Conservation (phyloP, 176 grass and related monocot species). For the Bothriochloa decipiens region DNA sequence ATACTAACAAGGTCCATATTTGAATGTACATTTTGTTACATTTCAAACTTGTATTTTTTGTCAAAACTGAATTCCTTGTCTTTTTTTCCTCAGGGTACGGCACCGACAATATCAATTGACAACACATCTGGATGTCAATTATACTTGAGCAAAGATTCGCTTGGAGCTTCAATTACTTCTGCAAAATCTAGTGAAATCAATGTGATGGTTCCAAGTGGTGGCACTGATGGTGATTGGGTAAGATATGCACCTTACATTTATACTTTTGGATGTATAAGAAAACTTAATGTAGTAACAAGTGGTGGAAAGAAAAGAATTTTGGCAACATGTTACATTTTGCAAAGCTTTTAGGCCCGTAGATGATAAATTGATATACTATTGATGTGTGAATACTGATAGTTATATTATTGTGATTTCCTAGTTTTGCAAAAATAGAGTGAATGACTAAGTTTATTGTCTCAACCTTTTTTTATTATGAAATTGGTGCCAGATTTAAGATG, state of each 20-base stretch:
- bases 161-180: conserved; percentile 82
- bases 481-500: too few relatives aligned
- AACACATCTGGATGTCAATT: conserved; percentile 97
- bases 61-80: background rate
- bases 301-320: background rate
- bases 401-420: background rate
- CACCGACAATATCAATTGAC: conserved; percentile 92
- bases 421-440: background rate
- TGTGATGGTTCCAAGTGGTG: conserved; percentile 70
- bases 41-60: background rate
- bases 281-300: background rate
- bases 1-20: background rate
- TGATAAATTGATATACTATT: too few relatives aligned
- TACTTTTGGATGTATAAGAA: background rate
- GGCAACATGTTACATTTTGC: background rate
- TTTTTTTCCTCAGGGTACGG: conserved; percentile 67
- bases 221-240: conserved; percentile 84
- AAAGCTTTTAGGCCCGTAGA: background rate
- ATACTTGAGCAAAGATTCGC: conserved; percentile 82
- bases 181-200: conserved; percentile 99
- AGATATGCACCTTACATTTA: conserved; percentile 6
- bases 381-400: background rate
- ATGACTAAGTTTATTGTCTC: background rate
- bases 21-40: background rate
- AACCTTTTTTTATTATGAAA: background rate